phyloP scores from a whole-genome alignment of 768 basidiomycete genomes.

The Asterophora lycoperdoides region DNA sequence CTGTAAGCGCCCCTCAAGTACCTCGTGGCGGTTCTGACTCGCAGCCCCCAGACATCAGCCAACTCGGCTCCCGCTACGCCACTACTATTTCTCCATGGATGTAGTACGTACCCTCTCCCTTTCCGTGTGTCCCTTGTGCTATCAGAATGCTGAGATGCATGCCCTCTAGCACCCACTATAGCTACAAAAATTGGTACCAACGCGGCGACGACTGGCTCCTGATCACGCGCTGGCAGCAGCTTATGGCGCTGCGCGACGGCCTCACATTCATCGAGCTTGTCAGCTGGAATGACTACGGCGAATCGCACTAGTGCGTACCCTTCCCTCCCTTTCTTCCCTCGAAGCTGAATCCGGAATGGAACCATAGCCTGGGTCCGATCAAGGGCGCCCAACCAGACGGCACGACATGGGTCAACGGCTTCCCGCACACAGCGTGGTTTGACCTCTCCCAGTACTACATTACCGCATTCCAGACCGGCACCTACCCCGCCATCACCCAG shows the following conservation, averaged over 20 bases:
- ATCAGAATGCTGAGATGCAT: conserved; percentile 15
- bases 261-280: conserved; percentile 61
- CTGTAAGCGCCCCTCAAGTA: conserved; percentile 28
- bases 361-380: conserved; percentile 50
- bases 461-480: conserved; percentile 62
- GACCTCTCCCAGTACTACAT: conserved; percentile 64
- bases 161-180: conserved; percentile 45
- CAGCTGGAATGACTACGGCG: conserved; percentile 79
- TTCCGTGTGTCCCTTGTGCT: background rate
- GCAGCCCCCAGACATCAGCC: conserved; percentile 33
- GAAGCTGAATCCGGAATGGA: background rate
- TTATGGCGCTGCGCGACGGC: conserved; percentile 52
- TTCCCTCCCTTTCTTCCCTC: background rate
- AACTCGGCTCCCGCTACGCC: conserved; percentile 40
- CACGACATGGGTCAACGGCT: conserved; percentile 40
- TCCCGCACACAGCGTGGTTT: conserved; percentile 52
- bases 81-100: conserved; percentile 46
- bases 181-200: conserved; percentile 64
- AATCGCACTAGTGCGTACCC: conserved; percentile 58
- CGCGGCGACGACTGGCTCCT: conserved; percentile 66
- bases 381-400: conserved; percentile 43
- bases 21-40: no score
- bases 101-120: conserved; percentile 39
- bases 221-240: conserved; percentile 65
- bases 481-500: conserved; percentile 52